Evolutionary conservation across 768 basidiomycete genomes (phyloP), one percentile per base, ranked within the genome.

Genomic region (Mycena haematopus): DNA sequence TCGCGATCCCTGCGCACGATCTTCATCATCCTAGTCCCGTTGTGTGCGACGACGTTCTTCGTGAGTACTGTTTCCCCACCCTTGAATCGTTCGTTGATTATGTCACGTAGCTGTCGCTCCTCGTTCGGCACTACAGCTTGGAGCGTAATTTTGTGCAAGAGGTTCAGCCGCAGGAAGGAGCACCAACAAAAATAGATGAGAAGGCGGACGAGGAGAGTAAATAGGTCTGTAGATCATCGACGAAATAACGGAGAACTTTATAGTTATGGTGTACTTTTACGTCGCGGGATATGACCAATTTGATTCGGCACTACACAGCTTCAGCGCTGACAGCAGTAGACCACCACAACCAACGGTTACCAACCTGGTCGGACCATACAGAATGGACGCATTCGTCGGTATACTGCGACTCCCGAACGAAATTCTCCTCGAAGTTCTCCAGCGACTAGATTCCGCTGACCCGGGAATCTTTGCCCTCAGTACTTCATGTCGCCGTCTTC

Each of bases 1-100:
- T 63, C 62, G 50, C 62, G 62, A 13, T 58, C 56, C 1, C 50
- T 63, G 44, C 52, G 62, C 49, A 63, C 56, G 31, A 54, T 63
- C 3, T 63, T 58, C 40, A 49, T 58, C 24, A 47, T 63, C 31
- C 31, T 63, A 8, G 22, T 24, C 6, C 62, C 62, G 42, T 5
- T 63, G 4, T 33, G 33, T 27, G 25, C 8, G 31, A 22, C 33
- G 31, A 33, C 47, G 17, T 47, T 63, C 35, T 33, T 63, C 29
- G 62, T 63, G 40, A 2, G 62, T 9, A 22, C n/a, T n/a, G n/a
- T n/a, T 45, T 56, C 38, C 14, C 35, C 4, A 31, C 33, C 8
- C 7, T n/a, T 17, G 25, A 7, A 2, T 33, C n/a, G 2, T 51
- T 47, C 17, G 5, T 38, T 24, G 1, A 2, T 31, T 8, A 33